Base-by-base conservation (phyloP, 164 flowering plant species). In the Liriodendron chinense region DNA sequence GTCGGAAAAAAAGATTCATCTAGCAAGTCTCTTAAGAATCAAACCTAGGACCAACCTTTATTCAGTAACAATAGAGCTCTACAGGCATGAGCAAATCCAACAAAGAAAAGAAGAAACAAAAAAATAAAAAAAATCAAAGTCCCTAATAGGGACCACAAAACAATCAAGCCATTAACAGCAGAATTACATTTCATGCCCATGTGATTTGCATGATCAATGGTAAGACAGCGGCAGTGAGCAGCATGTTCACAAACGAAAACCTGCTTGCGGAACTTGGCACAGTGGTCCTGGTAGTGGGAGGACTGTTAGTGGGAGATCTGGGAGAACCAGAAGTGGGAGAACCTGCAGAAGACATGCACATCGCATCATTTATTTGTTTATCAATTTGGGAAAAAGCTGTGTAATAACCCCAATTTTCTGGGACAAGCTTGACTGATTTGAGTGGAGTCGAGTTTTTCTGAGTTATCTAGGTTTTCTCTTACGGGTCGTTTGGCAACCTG, bases 181-280 rank as follows among this genome's bases (percentile, higher is more conserved):
- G 72, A 34, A 67, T 71, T n/a, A 1, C n/a, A 20, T 25, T 13
- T 70, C 74, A 72, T 69, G 62, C 74, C 67, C 74, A 80, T 49
- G 23, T 14, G 28, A 79, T 65, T 13, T 80, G 82, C 70, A 69
- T 21, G 25, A 23, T 69, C 56, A 73, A 20, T 25, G 68, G 22
- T 7, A 76, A 16, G 25, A 59, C 62, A 53, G 65, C 68, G 43
- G 65, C 68, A 59, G 43, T 72, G 67, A 70, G 23, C n/a, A 73
- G 0, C 9, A 56, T 28, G 26, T 24, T 22, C 47, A 65, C 2
- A 8, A 28, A 65, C 2, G 49, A 73, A 47, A 47, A 53, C 23
- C 34, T 59, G 50, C 72, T 77, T 14, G 77, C 69, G 3, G 79
- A 74, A 66, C 61, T 80, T 48, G 76, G 65, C 65, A 47, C 65